Base-by-base conservation (phyloP, 441 rosid genomes). In the Mallotus japonicus region DNA sequence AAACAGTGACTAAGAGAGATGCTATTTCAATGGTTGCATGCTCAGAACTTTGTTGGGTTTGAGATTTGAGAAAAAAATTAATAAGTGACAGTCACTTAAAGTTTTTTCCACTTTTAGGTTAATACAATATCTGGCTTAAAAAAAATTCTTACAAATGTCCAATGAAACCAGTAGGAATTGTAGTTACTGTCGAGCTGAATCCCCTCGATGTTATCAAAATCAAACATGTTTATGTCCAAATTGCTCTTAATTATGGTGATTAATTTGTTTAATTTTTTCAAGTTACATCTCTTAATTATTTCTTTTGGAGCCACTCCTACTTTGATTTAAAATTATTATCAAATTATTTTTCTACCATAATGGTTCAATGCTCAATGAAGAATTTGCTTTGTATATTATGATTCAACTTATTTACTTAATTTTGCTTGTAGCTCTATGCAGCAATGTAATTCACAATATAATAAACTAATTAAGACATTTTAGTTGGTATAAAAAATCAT, bases 81-180 rank as follows among this genome's bases (percentile, higher is more conserved):
- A 75, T 78, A 70, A 78, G 70, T 73, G 67, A 67, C 6, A 51
- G 9, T 56, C 75, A 69, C 71, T 78, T 58, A 77, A 51, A 28
- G 19, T 66, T 74, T 62, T 34, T 68, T 59, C 69, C 70, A n/a
- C 65, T 72, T 67, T 62, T 65, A 67, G 72, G 15, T 46, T 32
- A 67, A 54, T 24, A 34, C 13, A 44, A n/a, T 54, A 69, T 74
- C 51, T 72, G 73, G 62, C 75, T 66, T 6, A 14, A 19, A 58
- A 55, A 22, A 70, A 71, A 61, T 34, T 65, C 40, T 62, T 56
- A 65, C 62, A 77, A 72, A 70, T 68, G 66, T 61, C 69, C 28
- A 65, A 15, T 50, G 22, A 53, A 59, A 50, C 37, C 19, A 57
- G 14, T 59, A 5, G 44, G 17, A 19, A 62, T 22, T 57, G 50